Evolutionary conservation across 2,329 filamentous ascomycete species (phyloP).

Genomic region (Colletotrichum plurivorum): DNA sequence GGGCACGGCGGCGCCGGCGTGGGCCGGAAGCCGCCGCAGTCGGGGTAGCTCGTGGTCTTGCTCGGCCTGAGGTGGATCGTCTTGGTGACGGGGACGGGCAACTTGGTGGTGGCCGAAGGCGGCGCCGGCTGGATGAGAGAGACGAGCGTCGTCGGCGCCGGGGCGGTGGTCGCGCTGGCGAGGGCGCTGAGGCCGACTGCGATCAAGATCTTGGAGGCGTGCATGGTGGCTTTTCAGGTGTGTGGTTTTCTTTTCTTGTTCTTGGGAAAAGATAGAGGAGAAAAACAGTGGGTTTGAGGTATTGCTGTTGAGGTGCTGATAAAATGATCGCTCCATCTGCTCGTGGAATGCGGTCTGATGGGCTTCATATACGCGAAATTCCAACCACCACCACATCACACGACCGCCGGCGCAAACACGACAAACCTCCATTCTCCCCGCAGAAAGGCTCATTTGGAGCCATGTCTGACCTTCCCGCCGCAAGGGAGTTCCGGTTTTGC

Average conservation of each 20-base stretch:
- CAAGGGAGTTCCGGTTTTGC: background rate
- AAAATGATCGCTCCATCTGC: background rate
- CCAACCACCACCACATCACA: slow-evolving; percentile 9
- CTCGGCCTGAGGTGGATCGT: slow-evolving; percentile 9
- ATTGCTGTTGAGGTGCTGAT: slow-evolving; percentile 13
- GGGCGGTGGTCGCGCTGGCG: background rate
- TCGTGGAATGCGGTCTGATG: slow-evolving; percentile 20
- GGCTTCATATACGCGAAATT: slow-evolving; percentile 30
- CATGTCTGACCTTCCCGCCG: slow-evolving; percentile 2
- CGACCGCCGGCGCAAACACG: background rate
- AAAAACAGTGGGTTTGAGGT: background rate
- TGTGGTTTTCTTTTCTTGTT: background rate
- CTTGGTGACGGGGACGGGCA: slow-evolving; percentile 8
- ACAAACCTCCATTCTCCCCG: background rate
- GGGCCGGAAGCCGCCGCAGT: slow-evolving; percentile 50
- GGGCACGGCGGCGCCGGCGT: slow-evolving; percentile 46
- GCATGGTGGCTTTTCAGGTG: background rate
- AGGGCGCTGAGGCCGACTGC: background rate
- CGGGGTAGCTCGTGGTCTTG: slow-evolving; percentile 44
- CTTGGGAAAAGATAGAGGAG: background rate
- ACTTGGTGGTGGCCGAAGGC: slow-evolving; percentile 6
- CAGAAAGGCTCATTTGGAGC: background rate
- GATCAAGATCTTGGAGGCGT: background rate
- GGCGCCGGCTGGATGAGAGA: background rate
- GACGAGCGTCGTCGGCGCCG: background rate